Conservation (phyloP, 495 filamentous ascomycete species). For the Jackrogersella minutella region DNA sequence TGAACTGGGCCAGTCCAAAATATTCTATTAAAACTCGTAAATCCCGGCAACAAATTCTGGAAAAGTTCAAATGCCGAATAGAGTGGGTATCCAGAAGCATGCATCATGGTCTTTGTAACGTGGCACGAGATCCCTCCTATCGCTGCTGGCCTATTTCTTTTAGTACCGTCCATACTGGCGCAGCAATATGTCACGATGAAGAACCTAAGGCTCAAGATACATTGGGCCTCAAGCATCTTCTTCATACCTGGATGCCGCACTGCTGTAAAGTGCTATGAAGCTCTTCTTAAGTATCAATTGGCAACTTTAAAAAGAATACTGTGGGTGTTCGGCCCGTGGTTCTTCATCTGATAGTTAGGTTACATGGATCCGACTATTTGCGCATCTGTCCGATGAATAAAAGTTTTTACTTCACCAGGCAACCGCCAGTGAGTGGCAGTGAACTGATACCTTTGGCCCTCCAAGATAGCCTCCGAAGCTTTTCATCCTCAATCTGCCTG, state of each 20-base stretch:
- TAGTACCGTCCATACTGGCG: conserved; percentile 17
- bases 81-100: conserved; percentile 10
- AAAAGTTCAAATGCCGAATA: conserved; percentile 18
- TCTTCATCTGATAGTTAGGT: conserved; percentile 7
- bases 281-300: conserved; percentile 18
- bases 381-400: conserved; percentile 23
- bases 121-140: conserved; percentile 35
- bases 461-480: conserved; percentile 2
- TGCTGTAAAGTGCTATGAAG: conserved; percentile 15
- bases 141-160: conserved; percentile 19
- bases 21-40: not conserved
- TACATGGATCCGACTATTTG: conserved; percentile 3
- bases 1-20: not conserved
- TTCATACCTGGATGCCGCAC: not conserved
- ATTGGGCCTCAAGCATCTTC: conserved; percentile 1
- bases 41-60: not conserved
- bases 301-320: not conserved
- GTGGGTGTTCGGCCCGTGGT: conserved; percentile 10
- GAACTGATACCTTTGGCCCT: conserved; percentile 12
- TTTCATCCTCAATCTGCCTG: not conserved
- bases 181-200: conserved; percentile 6
- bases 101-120: conserved; percentile 29
- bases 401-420: conserved; percentile 11
- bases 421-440: conserved; percentile 11
- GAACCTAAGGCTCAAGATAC: conserved; percentile 5